Evolutionary conservation across 768 basidiomycete genomes (phyloP).

Genomic region (Harrya chromipes): DNA sequence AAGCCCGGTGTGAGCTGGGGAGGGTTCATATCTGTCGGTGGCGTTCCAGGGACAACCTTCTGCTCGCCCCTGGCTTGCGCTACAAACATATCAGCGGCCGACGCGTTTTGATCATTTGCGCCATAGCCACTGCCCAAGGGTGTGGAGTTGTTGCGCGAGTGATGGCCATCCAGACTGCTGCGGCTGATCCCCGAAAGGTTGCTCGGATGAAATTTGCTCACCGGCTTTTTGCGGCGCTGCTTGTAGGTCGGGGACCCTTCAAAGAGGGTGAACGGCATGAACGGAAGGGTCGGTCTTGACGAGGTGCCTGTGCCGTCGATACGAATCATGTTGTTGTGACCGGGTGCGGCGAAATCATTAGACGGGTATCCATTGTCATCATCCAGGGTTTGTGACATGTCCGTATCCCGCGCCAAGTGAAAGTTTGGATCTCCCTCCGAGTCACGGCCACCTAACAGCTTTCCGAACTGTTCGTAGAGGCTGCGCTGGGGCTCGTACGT

Average conservation of each 20-base stretch:
- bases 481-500: conserved; percentile 82
- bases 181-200: conserved; percentile 29
- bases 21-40: conserved; percentile 16
- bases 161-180: conserved; percentile 22
- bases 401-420: conserved; percentile 29
- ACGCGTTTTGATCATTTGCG: conserved; percentile 34
- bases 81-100: conserved; percentile 65
- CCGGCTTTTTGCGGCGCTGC: conserved; percentile 75
- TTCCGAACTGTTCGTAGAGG: conserved; percentile 86
- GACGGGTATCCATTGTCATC: conserved; percentile 17
- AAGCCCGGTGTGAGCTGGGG: conserved; percentile 21
- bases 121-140: conserved; percentile 28
- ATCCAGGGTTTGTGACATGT: conserved; percentile 4
- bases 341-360: conserved; percentile 2
- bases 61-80: conserved; percentile 60
- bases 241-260: conserved; percentile 89
- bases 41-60: conserved; percentile 21
- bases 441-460: conserved; percentile 34
- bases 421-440: conserved; percentile 35
- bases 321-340: conserved; percentile 20
- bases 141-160: conserved; percentile 8
- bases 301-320: conserved; percentile 24
- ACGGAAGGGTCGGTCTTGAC: conserved; percentile 31
- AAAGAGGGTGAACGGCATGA: conserved; percentile 71
- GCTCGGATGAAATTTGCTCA: conserved; percentile 34